Base-by-base conservation (phyloP, 176 grass and related monocot species). In the Leersia perrieri region DNA sequence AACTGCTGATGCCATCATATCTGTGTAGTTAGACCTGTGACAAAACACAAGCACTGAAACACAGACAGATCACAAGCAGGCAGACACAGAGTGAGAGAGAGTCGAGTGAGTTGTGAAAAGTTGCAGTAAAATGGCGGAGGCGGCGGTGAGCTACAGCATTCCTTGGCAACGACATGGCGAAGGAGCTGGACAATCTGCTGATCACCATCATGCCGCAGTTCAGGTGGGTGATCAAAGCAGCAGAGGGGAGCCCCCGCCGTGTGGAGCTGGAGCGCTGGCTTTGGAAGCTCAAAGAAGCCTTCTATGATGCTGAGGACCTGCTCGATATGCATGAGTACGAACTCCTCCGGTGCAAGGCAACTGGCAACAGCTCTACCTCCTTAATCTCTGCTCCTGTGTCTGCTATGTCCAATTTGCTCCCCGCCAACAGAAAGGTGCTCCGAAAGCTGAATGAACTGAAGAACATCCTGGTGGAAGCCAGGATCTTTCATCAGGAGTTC, bases 241-340 rank as follows among this genome's bases (percentile, higher is more conserved):
- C 81, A 4, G 27, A 67, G 26, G 36, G 12, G 15, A 45, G 38
- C 11, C 27, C 22, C 5, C 16, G 66, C 20, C 47, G 47, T 26
- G 32, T 14, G 53, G 64, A 51, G 2, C 14, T 83, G 16, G 26
- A 66, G 3, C 29, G 31, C 8, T 83, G 81, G 81, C 2, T 83
- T 1, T 28, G 26, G 1, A 40, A 45, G 11, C 70, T 83, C 39
- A 66, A 83, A 31, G 57, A 74, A n/a, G 33, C 68, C 23, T 30
- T 83, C 3, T 83, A 34, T 29, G 66, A 36, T 2, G 55, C 81
- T 0, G 82, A 76, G 23, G 81, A 83, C 62, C 2, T 74, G 8
- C 9, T 83, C 0, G 70, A 76, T 7, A 1, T 20, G 41, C 49
- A 23, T 20, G 47, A 76, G 20, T 84, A 41, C 82, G 20, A 40